Evolutionary conservation across 345 rosid genomes (phyloP), one percentile per base, ranked within the genome.

Genomic region (Hibiscus syriacus): DNA sequence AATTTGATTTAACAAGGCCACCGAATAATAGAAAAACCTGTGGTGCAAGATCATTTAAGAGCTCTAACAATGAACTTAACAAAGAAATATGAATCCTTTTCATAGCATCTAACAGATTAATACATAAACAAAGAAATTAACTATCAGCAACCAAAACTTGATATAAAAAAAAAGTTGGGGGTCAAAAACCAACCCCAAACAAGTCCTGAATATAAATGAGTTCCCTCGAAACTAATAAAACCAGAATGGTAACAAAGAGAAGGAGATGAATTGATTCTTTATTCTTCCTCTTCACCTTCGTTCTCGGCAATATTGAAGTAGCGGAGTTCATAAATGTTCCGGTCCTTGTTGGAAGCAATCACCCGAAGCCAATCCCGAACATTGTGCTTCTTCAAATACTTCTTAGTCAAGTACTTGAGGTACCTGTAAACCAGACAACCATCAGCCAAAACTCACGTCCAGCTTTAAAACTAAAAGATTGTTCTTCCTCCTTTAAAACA

Each of bases 221-320:
- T 39, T 52, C 30, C 61, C 67, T 48, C 29, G 30, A 60, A 72
- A 55, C 38, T 26, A 43, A 54, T 25, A 38, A n/a, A 68, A 6
- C 62, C 48, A 62, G 19, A 41, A 25, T 17, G 45, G 55, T 55
- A 54, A 49, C 39, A 52, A 0, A 13, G 29, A 23, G 30, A 52
- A 70, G 60, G 7, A 38, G 45, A 38, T 26, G 68, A 72, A 64
- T 64, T 64, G 64, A 54, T 67, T 65, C 67, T 20, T 87, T 68
- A 85, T 39, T 85, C 93, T 57, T 87, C 88, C 55, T 83, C 91
- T 62, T 78, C 88, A 23, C 85, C 90, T 78, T 85, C 90, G 13
- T 87, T 88, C 76, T 90, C 93, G 27, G 87, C 87, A 69, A 83
- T 85, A 69, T 83, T 85, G 60, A 85, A 85, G 79, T 85, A 85